These are phyloP conservation scores for Byssochlamys sp. DNA, from an alignment of 2,329 filamentous ascomycete species.

Conservation along the genomic window DNA sequence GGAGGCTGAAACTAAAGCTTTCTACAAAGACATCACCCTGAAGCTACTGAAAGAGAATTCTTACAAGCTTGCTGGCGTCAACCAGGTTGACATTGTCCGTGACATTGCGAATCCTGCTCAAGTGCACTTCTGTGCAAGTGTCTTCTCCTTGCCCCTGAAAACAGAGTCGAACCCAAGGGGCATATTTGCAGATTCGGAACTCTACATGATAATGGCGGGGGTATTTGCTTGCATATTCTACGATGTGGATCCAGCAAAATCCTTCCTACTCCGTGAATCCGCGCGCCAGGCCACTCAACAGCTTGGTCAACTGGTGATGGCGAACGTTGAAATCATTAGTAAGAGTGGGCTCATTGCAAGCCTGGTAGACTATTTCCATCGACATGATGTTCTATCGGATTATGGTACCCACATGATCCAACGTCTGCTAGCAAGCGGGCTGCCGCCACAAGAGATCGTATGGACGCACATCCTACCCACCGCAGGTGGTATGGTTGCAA, in stretches of 20 bases:
- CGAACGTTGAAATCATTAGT: slow-evolving; percentile 39
- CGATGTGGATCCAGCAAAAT: slow-evolving; percentile 44
- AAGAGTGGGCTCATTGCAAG: slow-evolving; percentile 32
- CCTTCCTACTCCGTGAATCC: slow-evolving; percentile 43
- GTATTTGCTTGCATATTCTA: slow-evolving; percentile 48
- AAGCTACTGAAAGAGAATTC: slow-evolving; percentile 36
- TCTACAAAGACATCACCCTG: slow-evolving; percentile 41
- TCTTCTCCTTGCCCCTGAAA: slow-evolving; percentile 49
- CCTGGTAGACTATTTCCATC: slow-evolving; percentile 32
- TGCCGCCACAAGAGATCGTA: slow-evolving; percentile 42
- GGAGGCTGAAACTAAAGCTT: slow-evolving; percentile 36
- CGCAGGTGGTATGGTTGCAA: slow-evolving; percentile 47
- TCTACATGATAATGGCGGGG: slow-evolving; percentile 45
- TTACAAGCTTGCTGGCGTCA: slow-evolving; percentile 37
- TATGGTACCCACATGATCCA: slow-evolving; percentile 50
- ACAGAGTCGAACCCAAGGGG: slow-evolving; percentile 42
- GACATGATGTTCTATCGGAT: slow-evolving; percentile 36
- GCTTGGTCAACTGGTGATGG: slow-evolving; percentile 42
- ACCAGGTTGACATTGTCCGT: slow-evolving; percentile 41
- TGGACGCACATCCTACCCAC: slow-evolving; percentile 51
- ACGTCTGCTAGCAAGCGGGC: slow-evolving; percentile 40
- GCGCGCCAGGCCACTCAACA: slow-evolving; percentile 39
- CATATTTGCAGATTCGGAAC: slow-evolving; percentile 45
- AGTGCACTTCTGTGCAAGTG: slow-evolving; percentile 45
- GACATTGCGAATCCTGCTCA: slow-evolving; percentile 45